These are phyloP conservation scores for Cladorrhinum sp. DNA, from an alignment of 2,329 filamentous ascomycete species.

Conservation along the genomic window DNA sequence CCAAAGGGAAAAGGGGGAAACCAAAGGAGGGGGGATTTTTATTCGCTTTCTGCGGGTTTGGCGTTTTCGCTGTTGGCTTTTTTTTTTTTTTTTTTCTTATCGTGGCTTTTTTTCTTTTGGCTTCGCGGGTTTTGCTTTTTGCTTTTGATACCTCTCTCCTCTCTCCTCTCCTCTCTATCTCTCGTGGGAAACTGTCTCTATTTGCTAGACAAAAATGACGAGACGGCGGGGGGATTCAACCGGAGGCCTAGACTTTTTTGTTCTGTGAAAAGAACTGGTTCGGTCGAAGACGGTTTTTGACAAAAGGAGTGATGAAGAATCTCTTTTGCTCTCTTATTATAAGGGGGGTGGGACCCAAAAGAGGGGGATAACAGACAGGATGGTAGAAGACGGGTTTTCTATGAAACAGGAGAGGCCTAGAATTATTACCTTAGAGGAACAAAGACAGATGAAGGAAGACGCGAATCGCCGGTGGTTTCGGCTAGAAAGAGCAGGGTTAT, in stretches of 20 bases:
- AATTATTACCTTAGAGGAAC: not conserved
- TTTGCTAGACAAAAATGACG: not conserved
- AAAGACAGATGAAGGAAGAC: no score
- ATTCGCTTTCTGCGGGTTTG: no score
- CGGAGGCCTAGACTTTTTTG: not conserved
- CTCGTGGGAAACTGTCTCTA: not conserved
- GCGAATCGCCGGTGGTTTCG: not conserved
- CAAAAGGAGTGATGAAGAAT: not conserved
- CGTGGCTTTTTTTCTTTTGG: no score
- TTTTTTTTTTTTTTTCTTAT: no score
- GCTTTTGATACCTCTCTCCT: slow-evolving; percentile 6
- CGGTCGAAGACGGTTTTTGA: not conserved
- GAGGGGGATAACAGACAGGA: not conserved
- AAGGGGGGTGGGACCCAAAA: not conserved
- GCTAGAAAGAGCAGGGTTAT: not conserved
- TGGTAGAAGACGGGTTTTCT: not conserved
- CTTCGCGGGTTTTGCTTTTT: not conserved
- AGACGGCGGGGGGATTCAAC: not conserved
- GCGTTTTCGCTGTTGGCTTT: no score
- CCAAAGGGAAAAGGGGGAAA: slow-evolving; percentile 12
- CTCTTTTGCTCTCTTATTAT: not conserved
- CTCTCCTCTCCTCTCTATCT: not conserved
- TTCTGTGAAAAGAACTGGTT: not conserved
- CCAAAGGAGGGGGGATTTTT: not conserved
- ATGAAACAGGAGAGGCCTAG: not conserved